Evolutionary conservation across 2,329 filamentous ascomycete genomes (phyloP), one percentile per base, ranked within the genome.

Genomic region (Hypomyces perniciosus): DNA sequence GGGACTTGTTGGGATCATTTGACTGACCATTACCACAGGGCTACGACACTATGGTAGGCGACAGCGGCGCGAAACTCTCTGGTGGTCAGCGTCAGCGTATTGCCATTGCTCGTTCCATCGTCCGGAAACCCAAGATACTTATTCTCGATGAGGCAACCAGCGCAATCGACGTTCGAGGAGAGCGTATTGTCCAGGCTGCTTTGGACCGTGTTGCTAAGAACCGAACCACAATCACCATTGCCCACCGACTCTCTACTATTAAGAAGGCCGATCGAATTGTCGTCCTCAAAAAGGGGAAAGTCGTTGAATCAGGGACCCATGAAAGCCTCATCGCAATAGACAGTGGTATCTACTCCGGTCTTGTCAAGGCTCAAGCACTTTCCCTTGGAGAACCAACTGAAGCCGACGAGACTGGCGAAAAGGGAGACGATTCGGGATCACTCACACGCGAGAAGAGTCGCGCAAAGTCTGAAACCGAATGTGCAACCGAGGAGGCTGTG

Each of bases 21-120:
- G 20, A 13, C 50, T 48, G 26, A 48, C 33, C 42, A 31, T 20
- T 48, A 6, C 20, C 33, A 6, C 43, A 87, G 71, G 80, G 82
- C 1, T 91, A 91, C 61, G 77, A 85, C 4, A 90, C 88, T 0
- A 68, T 79, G 7, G 88, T 93, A 1, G 89, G 89, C 1, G 88
- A 92, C 61, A 79, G 79, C 29, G 89, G 89, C 4, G 84, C 86
- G 44, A 89, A 88, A 62, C 72, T 95, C 1, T 90, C 85, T 8
- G 86, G 88, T n/a, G 90, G 90, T 1, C 89, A 95, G 64, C 80
- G 88, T n/a, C 89, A 95, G 64, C 80, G 90, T 5, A 77, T 95
- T 27, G 86, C 87, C 2, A 90, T 90, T 54, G 86, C 87, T 1
- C 76, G 88, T 30, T 84, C 83, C 37, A 88, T 92, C 54, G 77